Evolutionary conservation across 108 stramenopile species (phyloP), one percentile per base, ranked within the genome.

Genomic region (Stephanodiscus triporus): DNA sequence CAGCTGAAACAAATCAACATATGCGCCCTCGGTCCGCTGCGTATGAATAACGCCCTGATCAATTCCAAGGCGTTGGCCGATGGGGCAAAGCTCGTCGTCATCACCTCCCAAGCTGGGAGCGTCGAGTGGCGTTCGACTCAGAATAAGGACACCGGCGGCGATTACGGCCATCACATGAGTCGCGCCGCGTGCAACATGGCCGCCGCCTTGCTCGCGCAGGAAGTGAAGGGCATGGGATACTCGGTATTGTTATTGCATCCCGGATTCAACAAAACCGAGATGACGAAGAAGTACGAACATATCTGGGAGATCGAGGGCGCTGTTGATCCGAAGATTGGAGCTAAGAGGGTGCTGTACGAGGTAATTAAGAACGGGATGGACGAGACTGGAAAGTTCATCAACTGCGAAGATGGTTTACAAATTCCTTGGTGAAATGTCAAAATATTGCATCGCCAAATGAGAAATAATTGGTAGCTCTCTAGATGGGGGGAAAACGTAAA

Each of bases 121-220:
- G 78, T 85, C 43, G 89, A 90, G 47, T 95, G 94, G 94, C 80
- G 94, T 24, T 45, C 70, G 20, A 87, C 86, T 27, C 94, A 95
- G 70, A 95, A 95, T 75, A 85, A 83, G 73, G 86, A 87, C 49
- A 59, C 70, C 64, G 92, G 92, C 26, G 88, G 88, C 9, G 91
- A 95, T 78, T 95, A 93, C 75, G 94, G 94, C 17, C 96, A 97
- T 82, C 96, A 97, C 81, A 97, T 97, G 96, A 89, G 88, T 27
- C 90, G 93, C 24, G 92, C 94, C 24, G 93, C 94, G 4, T 89
- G 90, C 76, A 97, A 95, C 82, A 97, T 97, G 87, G 90, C 84
- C 48, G 91, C 84, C 34, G 88, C 80, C 22, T 62, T 97, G 17
- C 74, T 91, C 36, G 81, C 94, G 47, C 85, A 93, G 67, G 96